Conservation (phyloP, 441 rosid genomes). For the Erodium chrysanthum region DNA sequence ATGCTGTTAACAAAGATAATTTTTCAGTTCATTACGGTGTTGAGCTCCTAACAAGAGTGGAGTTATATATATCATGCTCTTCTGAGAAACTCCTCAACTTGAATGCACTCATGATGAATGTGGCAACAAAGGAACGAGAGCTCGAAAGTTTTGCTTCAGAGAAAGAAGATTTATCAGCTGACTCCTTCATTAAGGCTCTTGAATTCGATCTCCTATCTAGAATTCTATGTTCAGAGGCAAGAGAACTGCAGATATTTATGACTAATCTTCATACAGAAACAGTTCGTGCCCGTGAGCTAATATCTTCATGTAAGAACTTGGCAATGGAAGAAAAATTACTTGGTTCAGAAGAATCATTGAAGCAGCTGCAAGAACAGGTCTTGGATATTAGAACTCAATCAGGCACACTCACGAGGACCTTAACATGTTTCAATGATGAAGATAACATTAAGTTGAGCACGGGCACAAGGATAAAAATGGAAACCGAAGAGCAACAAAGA, state of each 20-base stretch:
- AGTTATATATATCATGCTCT: slow-evolving; percentile 63
- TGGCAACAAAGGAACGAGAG: slow-evolving; percentile 58
- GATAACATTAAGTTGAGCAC: slow-evolving; percentile 33
- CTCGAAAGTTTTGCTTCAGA: slow-evolving; percentile 43
- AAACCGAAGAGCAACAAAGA: not conserved
- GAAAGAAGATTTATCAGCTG: slow-evolving; percentile 21
- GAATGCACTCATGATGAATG: slow-evolving; percentile 59
- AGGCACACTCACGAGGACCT: slow-evolving; percentile 41
- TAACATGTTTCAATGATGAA: slow-evolving; percentile 31
- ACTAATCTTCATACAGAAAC: slow-evolving; percentile 29
- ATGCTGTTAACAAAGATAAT: not conserved
- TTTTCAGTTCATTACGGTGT: slow-evolving; percentile 35
- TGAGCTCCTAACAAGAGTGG: slow-evolving; percentile 43
- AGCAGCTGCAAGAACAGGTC: slow-evolving; percentile 45
- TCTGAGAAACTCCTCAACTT: slow-evolving; percentile 72
- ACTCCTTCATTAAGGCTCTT: slow-evolving; percentile 42
- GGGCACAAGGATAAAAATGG: not conserved
- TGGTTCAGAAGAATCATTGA: slow-evolving; percentile 45
- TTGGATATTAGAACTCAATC: slow-evolving; percentile 55
- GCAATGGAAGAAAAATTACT: slow-evolving; percentile 50
- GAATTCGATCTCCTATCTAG: slow-evolving; percentile 64
- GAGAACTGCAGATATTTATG: slow-evolving; percentile 44
- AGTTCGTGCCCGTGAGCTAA: slow-evolving; percentile 25
- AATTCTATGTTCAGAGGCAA: slow-evolving; percentile 56
- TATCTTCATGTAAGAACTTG: slow-evolving; percentile 36